Conservation (phyloP, 2,329 filamentous ascomycete species). For the Hypoxylon sp. region DNA sequence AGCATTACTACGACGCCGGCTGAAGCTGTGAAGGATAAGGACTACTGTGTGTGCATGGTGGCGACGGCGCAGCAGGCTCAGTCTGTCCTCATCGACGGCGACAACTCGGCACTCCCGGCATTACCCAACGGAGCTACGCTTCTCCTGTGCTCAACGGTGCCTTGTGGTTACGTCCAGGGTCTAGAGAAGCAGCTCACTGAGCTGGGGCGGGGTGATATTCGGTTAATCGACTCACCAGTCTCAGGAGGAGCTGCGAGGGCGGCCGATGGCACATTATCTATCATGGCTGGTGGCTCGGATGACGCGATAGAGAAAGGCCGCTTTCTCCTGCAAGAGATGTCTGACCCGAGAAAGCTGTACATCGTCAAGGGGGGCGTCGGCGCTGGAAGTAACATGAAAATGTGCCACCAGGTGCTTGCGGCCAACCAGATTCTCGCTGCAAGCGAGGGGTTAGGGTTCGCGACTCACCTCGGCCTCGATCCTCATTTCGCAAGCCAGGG, state of each 20-base stretch:
- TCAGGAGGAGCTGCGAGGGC: constrained; percentile 77
- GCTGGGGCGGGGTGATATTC: constrained; percentile 70
- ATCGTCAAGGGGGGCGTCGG: constrained; percentile 71
- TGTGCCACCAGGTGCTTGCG: constrained; percentile 73
- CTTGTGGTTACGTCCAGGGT: constrained; percentile 72
- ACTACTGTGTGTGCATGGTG: constrained; percentile 80
- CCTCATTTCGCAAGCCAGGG: constrained; percentile 56
- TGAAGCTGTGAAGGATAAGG: constrained; percentile 69
- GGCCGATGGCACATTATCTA: constrained; percentile 78
- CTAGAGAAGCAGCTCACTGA: constrained; percentile 68
- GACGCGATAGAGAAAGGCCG: constrained; percentile 68
- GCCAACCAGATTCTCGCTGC: constrained; percentile 72
- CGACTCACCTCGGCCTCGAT: constrained; percentile 67
- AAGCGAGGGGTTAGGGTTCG: constrained; percentile 72
- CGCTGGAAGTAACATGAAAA: constrained; percentile 71
- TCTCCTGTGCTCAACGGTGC: constrained; percentile 77
- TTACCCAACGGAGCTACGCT: constrained; percentile 71
- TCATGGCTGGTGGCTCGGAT: constrained; percentile 76
- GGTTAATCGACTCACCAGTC: constrained; percentile 78
- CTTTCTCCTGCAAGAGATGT: constrained; percentile 72
- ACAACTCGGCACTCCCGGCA: constrained; percentile 60
- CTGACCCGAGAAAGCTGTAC: constrained; percentile 71
- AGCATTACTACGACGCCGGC: constrained; percentile 68
- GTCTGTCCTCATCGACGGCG: constrained; percentile 71
- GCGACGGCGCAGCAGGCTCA: constrained; percentile 78